These are phyloP conservation scores for Phylloporus sp. DNA, from an alignment of 768 basidiomycete genomes.

Conservation along the genomic window DNA sequence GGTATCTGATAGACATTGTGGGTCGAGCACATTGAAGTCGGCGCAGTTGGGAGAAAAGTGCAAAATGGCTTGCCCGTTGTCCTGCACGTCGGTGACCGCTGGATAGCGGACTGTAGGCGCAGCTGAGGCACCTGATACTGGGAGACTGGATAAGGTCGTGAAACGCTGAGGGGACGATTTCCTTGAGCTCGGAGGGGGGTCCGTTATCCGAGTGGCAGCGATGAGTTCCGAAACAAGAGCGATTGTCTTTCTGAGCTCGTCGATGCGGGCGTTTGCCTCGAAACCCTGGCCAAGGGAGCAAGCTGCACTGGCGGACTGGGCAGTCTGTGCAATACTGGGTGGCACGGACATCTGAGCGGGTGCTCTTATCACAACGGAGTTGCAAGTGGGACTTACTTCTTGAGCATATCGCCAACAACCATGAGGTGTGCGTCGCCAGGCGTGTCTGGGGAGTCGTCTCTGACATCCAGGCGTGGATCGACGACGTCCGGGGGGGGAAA, in stretches of 20 bases:
- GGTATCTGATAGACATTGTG: constrained; percentile 25
- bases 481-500: constrained; percentile 25
- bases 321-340: constrained; percentile 57
- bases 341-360: constrained; percentile 19
- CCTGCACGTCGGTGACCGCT: constrained; percentile 16
- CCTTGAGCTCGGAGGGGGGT: constrained; percentile 32
- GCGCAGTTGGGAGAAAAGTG: constrained; percentile 13
- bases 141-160: constrained; percentile 12
- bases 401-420: constrained; percentile 47
- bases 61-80: constrained; percentile 22
- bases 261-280: constrained; percentile 49
- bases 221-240: constrained; percentile 53
- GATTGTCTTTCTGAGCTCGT: constrained; percentile 54
- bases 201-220: constrained; percentile 38
- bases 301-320: constrained; percentile 51
- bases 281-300: constrained; percentile 44
- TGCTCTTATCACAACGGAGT: not conserved
- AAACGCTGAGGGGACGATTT: constrained; percentile 25
- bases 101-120: constrained; percentile 22
- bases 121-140: constrained; percentile 42
- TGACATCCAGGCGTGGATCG: constrained; percentile 15
- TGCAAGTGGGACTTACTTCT: constrained; percentile 42
- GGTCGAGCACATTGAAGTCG: constrained; percentile 21
- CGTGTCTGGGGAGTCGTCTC: constrained; percentile 27
- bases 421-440: constrained; percentile 46